Evolutionary conservation across 1,139 yeast genomes (phyloP), one percentile per base, ranked within the genome.

Genomic region (Hanseniaspora uvarum): DNA sequence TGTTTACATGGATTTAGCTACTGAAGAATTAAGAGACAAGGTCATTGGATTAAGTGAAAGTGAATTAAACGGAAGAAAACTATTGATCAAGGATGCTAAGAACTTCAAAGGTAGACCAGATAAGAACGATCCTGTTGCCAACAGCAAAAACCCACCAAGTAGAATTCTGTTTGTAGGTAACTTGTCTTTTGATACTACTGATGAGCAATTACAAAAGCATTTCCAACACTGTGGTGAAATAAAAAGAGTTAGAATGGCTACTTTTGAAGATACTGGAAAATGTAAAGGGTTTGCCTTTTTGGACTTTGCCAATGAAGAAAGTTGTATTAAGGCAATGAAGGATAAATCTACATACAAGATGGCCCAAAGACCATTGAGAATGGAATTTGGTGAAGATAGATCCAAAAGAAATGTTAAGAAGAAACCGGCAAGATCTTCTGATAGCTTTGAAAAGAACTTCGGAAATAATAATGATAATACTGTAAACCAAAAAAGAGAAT

Each of bases 211-310:
- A 45, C 81, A 79, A 59, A 83, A 80, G 61, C 95, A 86, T 60
- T 92, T 89, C 72, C 77, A 77, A 63, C 79, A 75, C 58, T 72
- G 74, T 59, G 96, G 96, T 31, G 89, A 86, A 57, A 88, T 88
- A 56, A 71, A 75, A 33, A 80, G 78, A 61, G 79, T 89, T 54
- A 78, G 98, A 67, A 89, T 89, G 95, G 97, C 97, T 1, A 89
- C 98, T 8, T 92, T 92, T 68, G 92, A 92, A 70, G 98, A 92
- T 65, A 73, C 86, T 43, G 97, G 97, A 1, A 89, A 88, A 66
- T 92, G 97, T 72, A 92, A 92, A 68, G 98, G 98, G 1, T 92
- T 89, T 73, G 92, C 96, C 1, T 92, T 92, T 64, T 71, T 92
- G 41, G 98, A 92, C 68, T 92, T 89, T 70, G 77, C 74, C 60